These are phyloP conservation scores for Hemileccinum rubropunctum DNA, from an alignment of 768 basidiomycete genomes.

Conservation along the genomic window DNA sequence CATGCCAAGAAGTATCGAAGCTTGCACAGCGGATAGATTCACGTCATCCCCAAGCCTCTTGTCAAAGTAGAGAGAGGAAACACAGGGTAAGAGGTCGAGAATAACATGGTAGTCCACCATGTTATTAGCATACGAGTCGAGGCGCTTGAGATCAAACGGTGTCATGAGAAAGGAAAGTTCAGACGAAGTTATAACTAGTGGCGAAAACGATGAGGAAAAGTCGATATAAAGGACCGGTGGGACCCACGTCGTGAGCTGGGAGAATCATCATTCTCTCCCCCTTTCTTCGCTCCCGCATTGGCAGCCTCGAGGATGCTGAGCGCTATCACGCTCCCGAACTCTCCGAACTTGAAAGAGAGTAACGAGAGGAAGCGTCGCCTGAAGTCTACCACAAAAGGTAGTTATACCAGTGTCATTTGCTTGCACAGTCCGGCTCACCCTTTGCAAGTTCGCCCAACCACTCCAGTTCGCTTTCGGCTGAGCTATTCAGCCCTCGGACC, in stretches of 20 bases:
- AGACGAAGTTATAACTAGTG: slow-evolving; percentile 18
- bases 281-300: slow-evolving; percentile 55
- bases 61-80: slow-evolving; percentile 85
- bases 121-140: slow-evolving; percentile 94
- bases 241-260: slow-evolving; percentile 9
- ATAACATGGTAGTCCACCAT: slow-evolving; percentile 97
- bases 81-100: slow-evolving; percentile 81
- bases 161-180: slow-evolving; percentile 68
- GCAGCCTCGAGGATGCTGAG: slow-evolving; percentile 87
- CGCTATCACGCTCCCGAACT: slow-evolving; percentile 85
- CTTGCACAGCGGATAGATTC: slow-evolving; percentile 82
- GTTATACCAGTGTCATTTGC: not conserved
- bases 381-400: slow-evolving; percentile 63
- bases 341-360: slow-evolving; percentile 92
- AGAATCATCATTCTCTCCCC: slow-evolving; percentile 35
- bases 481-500: slow-evolving; percentile 81
- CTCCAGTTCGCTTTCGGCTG: slow-evolving; percentile 55
- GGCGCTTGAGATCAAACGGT: slow-evolving; percentile 93
- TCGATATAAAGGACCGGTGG: slow-evolving; percentile 31
- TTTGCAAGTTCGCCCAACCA: slow-evolving; percentile 91
- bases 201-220: not conserved
- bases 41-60: slow-evolving; percentile 62
- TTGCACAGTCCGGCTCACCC: slow-evolving; percentile 41
- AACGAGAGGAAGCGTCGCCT: slow-evolving; percentile 84
- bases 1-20: slow-evolving; percentile 84